These are phyloP conservation scores for Aspergillus proliferans DNA, from an alignment of 2,329 filamentous ascomycete species.

Conservation along the genomic window DNA sequence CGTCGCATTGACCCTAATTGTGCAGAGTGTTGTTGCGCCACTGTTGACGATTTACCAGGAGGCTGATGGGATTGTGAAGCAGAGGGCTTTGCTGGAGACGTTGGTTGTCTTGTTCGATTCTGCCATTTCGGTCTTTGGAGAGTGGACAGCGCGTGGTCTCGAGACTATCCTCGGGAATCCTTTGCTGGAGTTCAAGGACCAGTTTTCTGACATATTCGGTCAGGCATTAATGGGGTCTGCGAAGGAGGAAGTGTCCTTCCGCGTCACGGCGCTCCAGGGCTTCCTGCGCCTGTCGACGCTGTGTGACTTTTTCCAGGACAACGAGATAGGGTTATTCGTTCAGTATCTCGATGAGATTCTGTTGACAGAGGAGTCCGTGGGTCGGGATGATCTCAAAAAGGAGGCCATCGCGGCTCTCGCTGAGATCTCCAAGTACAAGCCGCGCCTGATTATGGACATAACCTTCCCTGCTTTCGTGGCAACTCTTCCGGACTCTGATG, in stretches of 20 bases:
- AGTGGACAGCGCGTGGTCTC: conserved; percentile 45
- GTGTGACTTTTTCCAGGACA: conserved; percentile 44
- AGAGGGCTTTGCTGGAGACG: conserved; percentile 57
- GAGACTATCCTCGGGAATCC: conserved; percentile 36
- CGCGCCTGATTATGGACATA: conserved; percentile 57
- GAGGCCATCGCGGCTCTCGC: conserved; percentile 54
- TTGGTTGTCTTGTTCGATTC: conserved; percentile 53
- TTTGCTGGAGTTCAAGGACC: conserved; percentile 44
- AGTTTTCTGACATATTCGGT: conserved; percentile 50
- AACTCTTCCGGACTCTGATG: conserved; percentile 53
- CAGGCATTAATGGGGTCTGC: conserved; percentile 48
- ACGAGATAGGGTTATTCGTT: conserved; percentile 48
- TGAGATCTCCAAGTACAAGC: conserved; percentile 57
- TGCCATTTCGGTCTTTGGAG: conserved; percentile 52
- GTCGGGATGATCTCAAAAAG: conserved; percentile 52
- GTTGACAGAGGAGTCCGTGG: conserved; percentile 52
- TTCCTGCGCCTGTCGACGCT: conserved; percentile 42
- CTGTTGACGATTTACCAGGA: conserved; percentile 56
- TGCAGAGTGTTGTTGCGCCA: conserved; percentile 52
- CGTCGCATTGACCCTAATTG: conserved; percentile 49
- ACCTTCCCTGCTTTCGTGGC: conserved; percentile 62
- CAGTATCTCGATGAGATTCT: conserved; percentile 57
- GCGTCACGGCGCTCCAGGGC: conserved; percentile 43
- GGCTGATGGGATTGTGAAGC: conserved; percentile 56
- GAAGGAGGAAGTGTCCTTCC: conserved; percentile 48